phyloP scores from a whole-genome alignment of 306 rosid species.

The Vigna radiata region DNA sequence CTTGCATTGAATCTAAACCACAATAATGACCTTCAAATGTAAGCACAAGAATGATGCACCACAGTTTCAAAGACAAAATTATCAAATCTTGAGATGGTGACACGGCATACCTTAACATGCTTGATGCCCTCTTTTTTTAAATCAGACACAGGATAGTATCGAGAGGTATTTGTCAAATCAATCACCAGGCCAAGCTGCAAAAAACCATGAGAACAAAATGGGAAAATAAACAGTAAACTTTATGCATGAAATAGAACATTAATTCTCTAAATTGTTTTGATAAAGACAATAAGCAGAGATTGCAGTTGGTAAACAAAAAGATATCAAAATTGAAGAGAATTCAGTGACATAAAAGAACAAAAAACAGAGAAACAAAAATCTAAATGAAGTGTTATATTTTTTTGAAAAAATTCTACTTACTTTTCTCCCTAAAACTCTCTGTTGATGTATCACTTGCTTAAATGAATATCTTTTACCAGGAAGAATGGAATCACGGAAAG shows the following conservation, averaged over 20 bases:
- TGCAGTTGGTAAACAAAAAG: constrained; percentile 25
- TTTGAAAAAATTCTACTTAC: constrained; percentile 55
- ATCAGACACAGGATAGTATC: constrained; percentile 83
- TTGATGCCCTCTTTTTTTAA: constrained; percentile 96
- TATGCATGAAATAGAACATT: constrained; percentile 10
- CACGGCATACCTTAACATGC: constrained; percentile 79
- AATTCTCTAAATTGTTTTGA: constrained; percentile 23
- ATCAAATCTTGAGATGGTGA: constrained; percentile 27
- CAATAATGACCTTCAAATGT: constrained; percentile 45
- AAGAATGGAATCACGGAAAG: constrained; percentile 72
- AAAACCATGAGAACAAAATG: constrained; percentile 39
- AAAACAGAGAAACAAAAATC: constrained; percentile 30
- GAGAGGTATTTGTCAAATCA: constrained; percentile 92
- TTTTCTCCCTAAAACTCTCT: constrained; percentile 90
- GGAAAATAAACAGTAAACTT: constrained; percentile 28
- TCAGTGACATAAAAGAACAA: constrained; percentile 11
- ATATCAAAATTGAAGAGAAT: constrained; percentile 29
- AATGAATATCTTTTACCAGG: constrained; percentile 99
- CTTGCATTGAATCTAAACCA: constrained; percentile 86
- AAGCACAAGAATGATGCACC: constrained; percentile 30
- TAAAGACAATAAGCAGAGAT: constrained; percentile 7
- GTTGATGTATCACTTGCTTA: constrained; percentile 96
- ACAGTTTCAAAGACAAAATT: constrained; percentile 30
- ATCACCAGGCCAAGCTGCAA: constrained; percentile 98
- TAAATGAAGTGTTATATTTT: constrained; percentile 14